Evolutionary conservation across 345 rosid species (phyloP).

Genomic region (Pistacia atlantica): DNA sequence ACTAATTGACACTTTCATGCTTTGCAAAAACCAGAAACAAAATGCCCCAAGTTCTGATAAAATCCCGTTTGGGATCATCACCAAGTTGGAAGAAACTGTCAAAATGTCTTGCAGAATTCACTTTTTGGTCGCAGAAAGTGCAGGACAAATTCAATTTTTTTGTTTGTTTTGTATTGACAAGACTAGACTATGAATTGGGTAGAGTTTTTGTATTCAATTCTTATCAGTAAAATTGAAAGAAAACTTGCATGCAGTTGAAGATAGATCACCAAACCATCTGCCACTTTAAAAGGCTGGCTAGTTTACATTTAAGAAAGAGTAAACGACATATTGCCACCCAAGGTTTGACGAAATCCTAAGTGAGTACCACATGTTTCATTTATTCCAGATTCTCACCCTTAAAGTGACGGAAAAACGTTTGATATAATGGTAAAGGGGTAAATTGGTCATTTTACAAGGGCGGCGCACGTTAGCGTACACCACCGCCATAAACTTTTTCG

Average conservation of each 20-base stretch:
- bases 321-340: no score
- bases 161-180: not conserved
- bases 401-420: no score
- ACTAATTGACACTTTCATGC: not conserved
- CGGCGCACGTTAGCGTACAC: no score
- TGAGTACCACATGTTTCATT: no score
- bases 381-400: no score
- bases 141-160: not conserved
- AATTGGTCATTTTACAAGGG: no score
- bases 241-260: slow-evolving; percentile 10
- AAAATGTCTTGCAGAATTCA: not conserved
- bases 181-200: not conserved
- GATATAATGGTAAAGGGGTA: no score
- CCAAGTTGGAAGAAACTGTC: slow-evolving; percentile 8
- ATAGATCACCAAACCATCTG: slow-evolving; percentile 18
- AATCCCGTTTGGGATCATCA: not conserved
- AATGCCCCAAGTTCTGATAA: not conserved
- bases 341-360: no score
- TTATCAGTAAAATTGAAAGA: not conserved
- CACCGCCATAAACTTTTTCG: no score
- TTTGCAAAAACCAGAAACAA: not conserved
- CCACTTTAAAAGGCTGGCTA: not conserved
- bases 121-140: not conserved
- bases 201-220: not conserved
- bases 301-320: no score